Base-by-base conservation (phyloP, 169 alveolate species). In the Eimeria mitis region DNA sequence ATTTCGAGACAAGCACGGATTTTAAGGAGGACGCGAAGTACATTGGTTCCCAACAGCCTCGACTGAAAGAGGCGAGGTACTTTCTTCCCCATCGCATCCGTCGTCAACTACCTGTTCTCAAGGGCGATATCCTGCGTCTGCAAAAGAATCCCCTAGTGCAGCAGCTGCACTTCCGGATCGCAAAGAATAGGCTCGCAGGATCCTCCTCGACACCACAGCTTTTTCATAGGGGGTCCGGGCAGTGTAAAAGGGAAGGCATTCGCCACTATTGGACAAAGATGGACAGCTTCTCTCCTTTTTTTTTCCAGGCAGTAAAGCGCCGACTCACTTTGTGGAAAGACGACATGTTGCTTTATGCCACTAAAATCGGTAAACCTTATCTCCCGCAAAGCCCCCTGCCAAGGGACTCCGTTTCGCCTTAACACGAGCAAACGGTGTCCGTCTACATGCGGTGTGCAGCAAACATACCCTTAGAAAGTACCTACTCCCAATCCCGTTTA, bases 191-290 rank as follows among this genome's bases (percentile, higher is more conserved):
- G 68, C 44, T 28, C 19, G 65, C 42, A 28, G 88, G 49, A 3
- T 28, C 44, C 13, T n/a, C n/a, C 65, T 78, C 88, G 44, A n/a
- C 47, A 8, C 47, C 68, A 28, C 25, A 49, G 42, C 68, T 28
- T 78, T 47, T 49, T 1, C 42, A 28, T 47, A 28, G 40, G n/a
- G 31, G 71, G 5, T 37, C 90, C 34, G 37, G 63, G 47, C 31
- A 56, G 3, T 56, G 56, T 21, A 83, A 14, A 25, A 19, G 76
- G 56, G 90, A 49, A 37, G 65, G 37, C 42, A 13, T 25, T 63
- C 92, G 92, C 42, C 92, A 47, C 65, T 87, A 87, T 40, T 87
- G 92, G 92, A 87, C 92, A 34, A 87, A 40, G 54, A 70, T 87
- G 68, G 92, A 63, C 47, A 87, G 37, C 54, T 63, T 34, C 65